A percentile compares a stretch with the other conserved stretches of the same genome.
Conservation (phyloP, 1,284 basidiomycete genomes). For the Puccinia coronata region DNA sequence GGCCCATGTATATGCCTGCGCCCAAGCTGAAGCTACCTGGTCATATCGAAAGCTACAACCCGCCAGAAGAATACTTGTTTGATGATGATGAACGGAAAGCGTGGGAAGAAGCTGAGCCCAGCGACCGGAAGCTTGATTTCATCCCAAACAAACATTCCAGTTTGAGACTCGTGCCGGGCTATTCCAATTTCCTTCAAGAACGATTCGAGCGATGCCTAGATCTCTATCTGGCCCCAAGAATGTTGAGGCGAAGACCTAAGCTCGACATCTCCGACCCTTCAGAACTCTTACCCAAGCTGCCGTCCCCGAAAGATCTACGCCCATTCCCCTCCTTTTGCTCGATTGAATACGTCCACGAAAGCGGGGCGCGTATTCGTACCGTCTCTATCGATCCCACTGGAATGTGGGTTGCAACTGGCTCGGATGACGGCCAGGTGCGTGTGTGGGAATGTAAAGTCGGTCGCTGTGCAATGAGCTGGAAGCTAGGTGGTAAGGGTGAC, state of each 20-base stretch:
- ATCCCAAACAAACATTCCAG: constrained; percentile 83
- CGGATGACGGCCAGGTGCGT: constrained; percentile 81
- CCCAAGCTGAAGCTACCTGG: constrained; percentile 87
- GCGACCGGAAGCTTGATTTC: constrained; percentile 88
- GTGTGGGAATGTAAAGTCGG: constrained; percentile 95
- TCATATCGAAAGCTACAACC: constrained; percentile 96
- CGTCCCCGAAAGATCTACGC: constrained; percentile 82
- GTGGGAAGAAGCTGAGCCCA: constrained; percentile 82
- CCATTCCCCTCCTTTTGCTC: constrained; percentile 90
- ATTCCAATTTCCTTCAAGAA: constrained; percentile 88
- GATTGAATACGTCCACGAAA: constrained; percentile 72
- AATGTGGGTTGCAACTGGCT: constrained; percentile 86
- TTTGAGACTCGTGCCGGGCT: constrained; percentile 86
- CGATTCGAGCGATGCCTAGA: constrained; percentile 93
- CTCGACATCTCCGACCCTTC: constrained; percentile 73
- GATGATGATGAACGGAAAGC: constrained; percentile 77
- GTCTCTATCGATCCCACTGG: constrained; percentile 83
- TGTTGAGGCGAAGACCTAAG: constrained; percentile 71
- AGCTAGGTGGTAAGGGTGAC: constrained; percentile 67
- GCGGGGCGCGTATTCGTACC: constrained; percentile 70
- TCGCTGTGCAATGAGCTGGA: constrained; percentile 84
- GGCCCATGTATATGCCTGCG: constrained; percentile 74
- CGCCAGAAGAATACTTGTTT: constrained; percentile 95
- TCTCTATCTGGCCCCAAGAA: constrained; percentile 91
- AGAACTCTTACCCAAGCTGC: constrained; percentile 91